These are phyloP conservation scores for Trametes cubensis DNA, from an alignment of 768 basidiomycete species.

Conservation along the genomic window DNA sequence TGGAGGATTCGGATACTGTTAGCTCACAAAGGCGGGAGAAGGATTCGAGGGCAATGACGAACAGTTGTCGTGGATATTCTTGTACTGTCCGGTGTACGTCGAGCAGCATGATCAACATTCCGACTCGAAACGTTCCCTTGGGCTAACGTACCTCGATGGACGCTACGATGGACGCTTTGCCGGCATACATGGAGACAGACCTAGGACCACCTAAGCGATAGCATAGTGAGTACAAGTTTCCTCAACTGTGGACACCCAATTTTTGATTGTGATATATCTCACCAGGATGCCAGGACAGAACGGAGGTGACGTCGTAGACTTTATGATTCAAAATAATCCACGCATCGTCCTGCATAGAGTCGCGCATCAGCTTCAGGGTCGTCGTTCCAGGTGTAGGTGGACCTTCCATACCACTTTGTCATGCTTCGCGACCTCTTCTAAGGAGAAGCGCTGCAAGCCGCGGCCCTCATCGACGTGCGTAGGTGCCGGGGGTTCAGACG, in stretches of 20 bases:
- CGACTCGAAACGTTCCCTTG: no score
- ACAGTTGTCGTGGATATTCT: conserved; percentile 30
- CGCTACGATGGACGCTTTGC: conserved; percentile 27
- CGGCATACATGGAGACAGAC: conserved; percentile 25
- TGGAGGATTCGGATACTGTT: neutral
- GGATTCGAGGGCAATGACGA: neutral
- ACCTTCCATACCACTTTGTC: conserved; percentile 35
- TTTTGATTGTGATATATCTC: neutral
- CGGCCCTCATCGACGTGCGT: neutral
- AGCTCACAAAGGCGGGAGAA: neutral
- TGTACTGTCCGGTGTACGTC: conserved; percentile 18
- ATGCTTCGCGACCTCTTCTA: conserved; percentile 47
- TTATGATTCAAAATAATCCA: conserved; percentile 25
- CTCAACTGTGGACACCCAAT: neutral
- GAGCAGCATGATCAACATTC: neutral
- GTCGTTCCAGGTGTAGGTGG: neutral
- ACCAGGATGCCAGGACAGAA: conserved; percentile 24
- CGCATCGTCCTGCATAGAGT: conserved; percentile 39
- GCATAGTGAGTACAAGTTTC: neutral
- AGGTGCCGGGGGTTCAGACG: neutral
- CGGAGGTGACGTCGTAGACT: conserved; percentile 24
- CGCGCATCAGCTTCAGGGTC: neutral
- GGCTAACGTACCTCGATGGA: conserved; percentile 21
- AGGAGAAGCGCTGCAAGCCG: conserved; percentile 25
- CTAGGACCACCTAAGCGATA: conserved; percentile 15